Base-by-base conservation (phyloP, 169 alveolate genomes). In the Babesia ovata region DNA sequence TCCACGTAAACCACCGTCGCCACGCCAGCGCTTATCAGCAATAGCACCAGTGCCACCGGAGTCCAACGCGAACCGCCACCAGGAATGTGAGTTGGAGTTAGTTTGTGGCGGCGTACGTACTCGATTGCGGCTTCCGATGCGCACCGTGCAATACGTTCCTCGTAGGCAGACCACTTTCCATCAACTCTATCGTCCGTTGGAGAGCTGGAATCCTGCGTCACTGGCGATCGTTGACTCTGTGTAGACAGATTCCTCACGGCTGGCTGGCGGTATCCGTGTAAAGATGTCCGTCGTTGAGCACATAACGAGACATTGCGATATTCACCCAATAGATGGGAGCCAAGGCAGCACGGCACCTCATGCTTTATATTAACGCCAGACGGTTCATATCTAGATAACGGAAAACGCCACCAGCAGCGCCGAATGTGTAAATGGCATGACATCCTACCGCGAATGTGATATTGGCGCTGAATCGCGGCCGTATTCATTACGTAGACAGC, bases 1-100 rank as follows among this genome's bases (percentile, higher is more conserved):
- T 71, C 81, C 60, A 71, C 70, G 49, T 71, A 71, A 2, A 58
- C 49, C 44, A 71, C 72, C 4, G 70, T 71, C 21, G 58, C 21
- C 0, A 57, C 70, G 39, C 81, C 57, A 9, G 63, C 70, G 21
- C 44, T 9, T 6, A 71, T 2, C 28, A 71, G 59, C 36, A 71
- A 11, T 36, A 71, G 14, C 28, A 71, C 42, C 53, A 46, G 29
- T 7, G 36, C 56, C 28, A 22, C 54, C 26, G 70, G n/a, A 14
- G 36, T 36, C 33, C n/a, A 21, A 17, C 53, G 50, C 24, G 70
- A 17, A 1, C 36, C 42, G 21, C 42, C 33, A 10, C 24, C 22
- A n/a, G 24, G 14, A 26, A 3, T 17, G 11, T 8, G 2, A 8
- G 1, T 2, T 7, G n/a, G n/a, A 1, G 19, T 12, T 6, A 17